phyloP scores from a whole-genome alignment of 805 yeast genomes.

The Helenozyma baotianmanensis region DNA sequence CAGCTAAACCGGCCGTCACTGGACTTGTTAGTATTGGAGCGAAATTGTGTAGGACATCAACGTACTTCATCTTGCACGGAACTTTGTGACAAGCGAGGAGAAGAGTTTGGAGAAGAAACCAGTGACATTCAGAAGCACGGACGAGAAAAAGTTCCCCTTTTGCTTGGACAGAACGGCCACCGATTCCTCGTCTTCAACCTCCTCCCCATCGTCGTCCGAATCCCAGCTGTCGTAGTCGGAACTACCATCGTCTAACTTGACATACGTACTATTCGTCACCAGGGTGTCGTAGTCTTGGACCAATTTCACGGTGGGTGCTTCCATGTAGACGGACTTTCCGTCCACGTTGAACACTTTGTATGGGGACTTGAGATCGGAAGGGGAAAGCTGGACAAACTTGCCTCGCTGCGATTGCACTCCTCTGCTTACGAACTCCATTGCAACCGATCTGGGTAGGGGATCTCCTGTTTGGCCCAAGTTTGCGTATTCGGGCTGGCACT shows the following conservation, averaged over 20 bases:
- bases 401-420: conserved; percentile 52
- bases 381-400: conserved; percentile 41
- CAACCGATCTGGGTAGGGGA: conserved; percentile 43
- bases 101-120: not conserved
- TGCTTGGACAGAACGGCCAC: too few species aligned
- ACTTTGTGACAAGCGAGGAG: not conserved
- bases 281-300: conserved; percentile 14
- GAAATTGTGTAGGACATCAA: too few species aligned
- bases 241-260: not conserved
- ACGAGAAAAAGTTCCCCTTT: not conserved
- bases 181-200: not conserved
- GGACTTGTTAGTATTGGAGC: too few species aligned
- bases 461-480: conserved; percentile 37
- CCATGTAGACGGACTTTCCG: conserved; percentile 32
- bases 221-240: not conserved
- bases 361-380: conserved; percentile 39
- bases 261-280: conserved; percentile 38
- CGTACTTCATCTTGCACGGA: too few species aligned
- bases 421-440: conserved; percentile 38
- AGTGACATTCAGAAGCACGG: not conserved
- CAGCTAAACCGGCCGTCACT: too few species aligned
- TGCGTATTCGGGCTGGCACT: conserved; percentile 29
- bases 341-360: conserved; percentile 40
- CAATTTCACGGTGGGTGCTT: conserved; percentile 19
- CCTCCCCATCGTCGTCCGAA: not conserved